Conservation (phyloP, 768 basidiomycete species). For the Ramaria sp. region DNA sequence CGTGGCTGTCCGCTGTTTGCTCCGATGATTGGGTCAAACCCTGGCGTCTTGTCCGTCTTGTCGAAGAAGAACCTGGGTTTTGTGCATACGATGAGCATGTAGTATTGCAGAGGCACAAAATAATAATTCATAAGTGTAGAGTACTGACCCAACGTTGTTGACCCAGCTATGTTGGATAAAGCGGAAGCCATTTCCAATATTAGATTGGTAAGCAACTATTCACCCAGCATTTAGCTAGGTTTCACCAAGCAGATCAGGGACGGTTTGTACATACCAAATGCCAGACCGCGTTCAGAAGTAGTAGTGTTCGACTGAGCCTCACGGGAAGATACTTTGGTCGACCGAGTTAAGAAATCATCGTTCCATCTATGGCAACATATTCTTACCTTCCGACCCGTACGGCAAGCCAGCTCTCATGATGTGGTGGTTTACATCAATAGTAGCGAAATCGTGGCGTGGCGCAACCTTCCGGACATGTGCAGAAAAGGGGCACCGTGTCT, state of each 20-base stretch:
- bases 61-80: constrained; percentile 12
- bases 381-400: constrained; percentile 34
- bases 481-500: constrained; percentile 30
- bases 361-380: too few relatives aligned
- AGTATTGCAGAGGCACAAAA: constrained; percentile 15
- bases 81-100: constrained; percentile 19
- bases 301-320: constrained; percentile 30
- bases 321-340: constrained; percentile 21
- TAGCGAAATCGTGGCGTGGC: constrained; percentile 22
- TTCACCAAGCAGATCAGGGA: not conserved
- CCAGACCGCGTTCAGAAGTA: constrained; percentile 32
- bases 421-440: constrained; percentile 15
- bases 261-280: constrained; percentile 24
- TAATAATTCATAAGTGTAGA: not conserved
- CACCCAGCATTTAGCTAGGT: too few relatives aligned
- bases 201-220: constrained; percentile 21
- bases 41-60: constrained; percentile 16
- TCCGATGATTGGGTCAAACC: constrained; percentile 40
- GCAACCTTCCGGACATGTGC: constrained; percentile 37
- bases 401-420: constrained; percentile 41
- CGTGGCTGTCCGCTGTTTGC: constrained; percentile 11
- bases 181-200: constrained; percentile 21
- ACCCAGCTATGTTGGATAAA: constrained; percentile 20
- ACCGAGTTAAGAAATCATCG: not conserved
- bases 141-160: not conserved